Evolutionary conservation across 2,329 filamentous ascomycete species (phyloP).

Genomic region (Apiospora saccharicola): DNA sequence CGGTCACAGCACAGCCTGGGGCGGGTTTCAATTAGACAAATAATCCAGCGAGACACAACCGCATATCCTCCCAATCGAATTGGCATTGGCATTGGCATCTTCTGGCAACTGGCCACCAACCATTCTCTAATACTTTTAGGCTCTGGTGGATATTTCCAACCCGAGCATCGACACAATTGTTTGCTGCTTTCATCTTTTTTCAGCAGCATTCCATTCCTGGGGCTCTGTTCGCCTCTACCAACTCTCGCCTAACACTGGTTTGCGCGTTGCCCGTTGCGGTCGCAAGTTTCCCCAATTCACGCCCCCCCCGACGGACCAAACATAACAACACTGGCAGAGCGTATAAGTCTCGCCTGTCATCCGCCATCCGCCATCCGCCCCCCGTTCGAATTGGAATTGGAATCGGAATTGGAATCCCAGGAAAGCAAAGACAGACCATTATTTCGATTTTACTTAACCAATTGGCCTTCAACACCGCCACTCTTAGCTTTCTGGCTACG

Average conservation of each 20-base stretch:
- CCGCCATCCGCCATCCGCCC: too few relatives aligned
- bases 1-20: conserved; percentile 9
- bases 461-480: conserved; percentile 12
- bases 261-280: conserved; percentile 1
- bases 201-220: conserved; percentile 21
- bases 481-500: background rate
- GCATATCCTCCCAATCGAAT: conserved; percentile 12
- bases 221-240: background rate
- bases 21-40: conserved; percentile 12
- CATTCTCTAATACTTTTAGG: background rate
- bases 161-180: background rate
- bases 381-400: background rate
- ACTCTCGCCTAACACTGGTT: conserved; percentile 9
- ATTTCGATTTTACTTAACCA: background rate
- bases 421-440: background rate
- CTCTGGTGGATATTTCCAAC: background rate
- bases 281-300: conserved; percentile 15
- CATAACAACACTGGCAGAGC: background rate
- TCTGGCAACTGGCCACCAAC: background rate
- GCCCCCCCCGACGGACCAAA: background rate
- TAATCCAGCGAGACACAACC: background rate
- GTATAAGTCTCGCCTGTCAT: background rate
- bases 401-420: background rate
- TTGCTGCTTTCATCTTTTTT: conserved; percentile 25
- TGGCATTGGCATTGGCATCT: background rate